Percentiles rank a stretch among this genome's conserved stretches.
These are phyloP conservation scores for Xylaria digitata DNA, from an alignment of 2,329 filamentous ascomycete genomes.

Conservation along the genomic window DNA sequence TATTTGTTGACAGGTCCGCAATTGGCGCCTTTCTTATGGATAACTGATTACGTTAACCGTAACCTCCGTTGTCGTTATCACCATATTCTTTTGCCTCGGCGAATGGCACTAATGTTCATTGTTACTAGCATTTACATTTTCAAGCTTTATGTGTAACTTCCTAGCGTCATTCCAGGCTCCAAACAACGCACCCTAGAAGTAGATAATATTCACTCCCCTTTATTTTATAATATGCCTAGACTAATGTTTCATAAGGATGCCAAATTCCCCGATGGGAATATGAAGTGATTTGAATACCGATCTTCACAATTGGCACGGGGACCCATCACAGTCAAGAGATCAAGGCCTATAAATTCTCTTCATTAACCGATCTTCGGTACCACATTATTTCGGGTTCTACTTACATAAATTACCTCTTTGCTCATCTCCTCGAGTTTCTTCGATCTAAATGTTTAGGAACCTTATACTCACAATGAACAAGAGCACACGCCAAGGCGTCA, in stretches of 20 bases:
- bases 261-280: neutral
- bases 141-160: neutral
- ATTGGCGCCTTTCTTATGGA: no score
- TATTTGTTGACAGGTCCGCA: no score
- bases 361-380: neutral
- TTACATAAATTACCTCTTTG: neutral
- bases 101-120: neutral
- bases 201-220: neutral
- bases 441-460: neutral
- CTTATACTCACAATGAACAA: neutral
- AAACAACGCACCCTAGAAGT: neutral
- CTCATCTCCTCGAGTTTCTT: no score
- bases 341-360: neutral
- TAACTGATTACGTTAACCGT: no score
- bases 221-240: neutral
- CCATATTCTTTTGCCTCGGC: neutral
- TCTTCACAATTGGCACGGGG: neutral
- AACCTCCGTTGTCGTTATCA: neutral
- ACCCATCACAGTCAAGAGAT: neutral
- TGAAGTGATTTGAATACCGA: neutral
- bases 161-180: neutral
- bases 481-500: neutral
- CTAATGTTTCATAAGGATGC: neutral
- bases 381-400: neutral
- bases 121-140: neutral